Percentiles rank a stretch among this genome's conserved stretches.
phyloP scores from a whole-genome alignment of 257 asterid species.

The Henckelia pumila region DNA sequence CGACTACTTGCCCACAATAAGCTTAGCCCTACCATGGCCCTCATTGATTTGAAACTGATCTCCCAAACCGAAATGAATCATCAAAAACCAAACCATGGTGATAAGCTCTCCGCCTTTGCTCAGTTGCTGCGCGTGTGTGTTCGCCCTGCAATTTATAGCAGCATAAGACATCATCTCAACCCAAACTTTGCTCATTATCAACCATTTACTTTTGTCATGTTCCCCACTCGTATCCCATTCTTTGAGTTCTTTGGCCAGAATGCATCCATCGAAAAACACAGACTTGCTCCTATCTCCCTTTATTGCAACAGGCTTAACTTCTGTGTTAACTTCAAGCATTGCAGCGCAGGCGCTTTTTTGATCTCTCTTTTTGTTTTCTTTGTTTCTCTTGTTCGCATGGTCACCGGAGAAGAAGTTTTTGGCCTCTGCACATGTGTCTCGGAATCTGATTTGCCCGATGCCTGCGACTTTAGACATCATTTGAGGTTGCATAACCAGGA shows the following conservation, averaged over 20 bases:
- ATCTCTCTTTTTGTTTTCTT: background rate
- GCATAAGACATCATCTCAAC: conserved; percentile 39
- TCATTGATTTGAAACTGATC: conserved; percentile 30
- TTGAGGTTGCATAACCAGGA: conserved; percentile 49
- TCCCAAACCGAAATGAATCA: conserved; percentile 39
- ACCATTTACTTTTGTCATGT: conserved; percentile 36
- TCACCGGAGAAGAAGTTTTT: conserved; percentile 22
- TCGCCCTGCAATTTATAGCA: conserved; percentile 28
- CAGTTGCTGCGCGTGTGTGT: conserved; percentile 32
- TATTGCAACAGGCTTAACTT: conserved; percentile 36
- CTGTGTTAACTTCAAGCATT: conserved; percentile 32
- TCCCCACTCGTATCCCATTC: background rate
- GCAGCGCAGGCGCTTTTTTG: conserved; percentile 20
- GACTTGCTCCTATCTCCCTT: conserved; percentile 59
- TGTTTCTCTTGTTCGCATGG: no score
- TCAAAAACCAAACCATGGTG: conserved; percentile 33
- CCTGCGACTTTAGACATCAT: conserved; percentile 56
- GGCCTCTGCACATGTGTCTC: conserved; percentile 53
- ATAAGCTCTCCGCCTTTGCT: conserved; percentile 35
- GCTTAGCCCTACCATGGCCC: conserved; percentile 26
- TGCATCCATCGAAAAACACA: conserved; percentile 48
- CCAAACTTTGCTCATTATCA: conserved; percentile 38
- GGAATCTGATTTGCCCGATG: conserved; percentile 48
- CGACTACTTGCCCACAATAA: conserved; percentile 25
- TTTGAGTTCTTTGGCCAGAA: conserved; percentile 38